Evolutionary conservation across 257 asterid species (phyloP), one percentile per base, ranked within the genome.

Genomic region (Przewalskia tangutica): DNA sequence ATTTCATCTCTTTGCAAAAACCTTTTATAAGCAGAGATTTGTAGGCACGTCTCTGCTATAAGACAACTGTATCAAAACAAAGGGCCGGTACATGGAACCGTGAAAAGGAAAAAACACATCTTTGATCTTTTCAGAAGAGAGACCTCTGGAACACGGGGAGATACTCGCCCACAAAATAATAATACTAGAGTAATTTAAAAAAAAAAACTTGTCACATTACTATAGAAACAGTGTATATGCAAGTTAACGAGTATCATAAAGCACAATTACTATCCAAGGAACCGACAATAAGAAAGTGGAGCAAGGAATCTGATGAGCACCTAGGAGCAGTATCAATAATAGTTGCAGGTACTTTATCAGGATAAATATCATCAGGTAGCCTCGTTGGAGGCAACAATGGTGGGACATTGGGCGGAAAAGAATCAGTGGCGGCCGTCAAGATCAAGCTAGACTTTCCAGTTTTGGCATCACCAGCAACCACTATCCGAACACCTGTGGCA

Each of bases 361-460:
- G 98, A 82, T 91, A 93, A 84, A 91, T 66, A 87, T 94, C 98
- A 44, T 91, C 97, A 7, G 99, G 98, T 14, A 96, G 93, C 93
- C 98, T 87, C 7, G 97, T 94, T 0, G 97, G 98, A 46, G 98
- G 98, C 84, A 96, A 84, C 79, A 93, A 91, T 13, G 97, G 94
- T 11, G 98, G 95, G 4, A 88, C 93, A 89, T 79, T 88, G 82
- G 85, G 79, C 2, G 98, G 94, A 62, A 90, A 94, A 60, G 84
- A 84, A 59, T 91, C 95, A 5, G 97, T 88, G 63, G 96, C 98
- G n/a, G 99, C 97, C 7, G 99, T 86, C 17, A 94, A 86, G 62
- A 96, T 90, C 85, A 96, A 86, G 83, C 98, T 92, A 86, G 99
- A 93, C 84, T 96, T 96, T 16, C 99, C 98, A 46, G 99, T 94